Evolutionary conservation across 257 asterid genomes (phyloP).

Genomic region (Solanum piurae): DNA sequence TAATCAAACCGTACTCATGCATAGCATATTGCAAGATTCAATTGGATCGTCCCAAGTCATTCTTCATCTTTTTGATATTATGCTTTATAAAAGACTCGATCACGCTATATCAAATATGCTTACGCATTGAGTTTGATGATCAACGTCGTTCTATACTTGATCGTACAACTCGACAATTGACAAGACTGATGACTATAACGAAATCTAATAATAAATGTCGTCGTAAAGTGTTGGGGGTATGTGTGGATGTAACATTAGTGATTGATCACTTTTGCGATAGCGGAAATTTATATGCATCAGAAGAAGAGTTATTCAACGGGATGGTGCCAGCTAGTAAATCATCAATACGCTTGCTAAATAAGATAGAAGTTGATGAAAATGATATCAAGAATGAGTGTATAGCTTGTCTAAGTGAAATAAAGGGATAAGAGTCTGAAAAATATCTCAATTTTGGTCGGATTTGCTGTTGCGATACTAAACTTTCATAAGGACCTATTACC

Average conservation of each 20-base stretch:
- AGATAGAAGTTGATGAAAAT: background rate
- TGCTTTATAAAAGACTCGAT: background rate
- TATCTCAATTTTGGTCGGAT: no score
- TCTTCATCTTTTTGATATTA: background rate
- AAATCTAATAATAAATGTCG: background rate
- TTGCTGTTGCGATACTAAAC: no score
- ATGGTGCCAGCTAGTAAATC: background rate
- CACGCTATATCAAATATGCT: background rate
- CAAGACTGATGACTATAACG: background rate
- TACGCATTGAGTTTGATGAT: background rate
- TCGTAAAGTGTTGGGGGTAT: background rate
- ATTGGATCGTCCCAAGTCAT: background rate
- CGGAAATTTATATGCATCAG: background rate
- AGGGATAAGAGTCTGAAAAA: no score
- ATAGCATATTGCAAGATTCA: background rate
- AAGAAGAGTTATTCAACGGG: background rate
- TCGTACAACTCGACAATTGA: background rate
- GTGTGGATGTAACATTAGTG: background rate
- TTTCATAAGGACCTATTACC: no score
- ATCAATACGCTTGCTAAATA: background rate
- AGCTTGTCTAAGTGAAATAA: background rate
- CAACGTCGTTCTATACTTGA: no score
- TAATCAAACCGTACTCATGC: background rate
- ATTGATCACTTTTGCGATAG: background rate
- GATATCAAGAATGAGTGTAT: background rate